Evolutionary conservation across 1,284 basidiomycete genomes (phyloP).

Genomic region (Leccinum variabile): DNA sequence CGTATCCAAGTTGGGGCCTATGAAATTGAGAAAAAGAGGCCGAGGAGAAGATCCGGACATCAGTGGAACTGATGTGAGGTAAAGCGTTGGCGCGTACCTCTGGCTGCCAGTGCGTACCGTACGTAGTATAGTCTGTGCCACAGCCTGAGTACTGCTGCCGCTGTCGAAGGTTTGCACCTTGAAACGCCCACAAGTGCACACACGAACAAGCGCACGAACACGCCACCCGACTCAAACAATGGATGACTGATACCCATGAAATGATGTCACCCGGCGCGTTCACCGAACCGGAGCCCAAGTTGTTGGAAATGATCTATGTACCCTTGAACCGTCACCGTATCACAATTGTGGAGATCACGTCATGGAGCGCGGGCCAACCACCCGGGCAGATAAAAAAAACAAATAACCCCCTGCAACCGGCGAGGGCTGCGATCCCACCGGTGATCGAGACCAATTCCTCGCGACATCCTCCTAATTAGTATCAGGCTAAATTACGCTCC

Average conservation of each 20-base stretch:
- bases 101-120: not conserved
- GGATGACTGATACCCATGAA: not conserved
- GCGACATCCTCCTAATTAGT: not conserved
- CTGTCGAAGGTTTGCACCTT: not conserved
- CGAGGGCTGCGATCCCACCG: not conserved
- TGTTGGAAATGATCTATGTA: no score
- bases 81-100: not conserved
- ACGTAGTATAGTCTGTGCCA: not conserved
- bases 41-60: slow-evolving; percentile 1
- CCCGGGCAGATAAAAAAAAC: not conserved
- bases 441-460: not conserved
- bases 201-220: not conserved
- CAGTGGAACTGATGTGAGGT: not conserved
- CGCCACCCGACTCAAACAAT: not conserved
- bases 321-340: no score
- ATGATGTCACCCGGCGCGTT: not conserved
- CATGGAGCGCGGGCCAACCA: not conserved
- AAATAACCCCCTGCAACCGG: not conserved
- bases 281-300: not conserved
- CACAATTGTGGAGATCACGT: no score
- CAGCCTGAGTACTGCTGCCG: not conserved
- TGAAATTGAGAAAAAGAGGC: not conserved
- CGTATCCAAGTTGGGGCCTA: not conserved
- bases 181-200: not conserved
- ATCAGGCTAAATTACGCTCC: not conserved